These are phyloP conservation scores for Metschnikowia orientalis DNA, from an alignment of 805 yeast genomes.

Conservation along the genomic window DNA sequence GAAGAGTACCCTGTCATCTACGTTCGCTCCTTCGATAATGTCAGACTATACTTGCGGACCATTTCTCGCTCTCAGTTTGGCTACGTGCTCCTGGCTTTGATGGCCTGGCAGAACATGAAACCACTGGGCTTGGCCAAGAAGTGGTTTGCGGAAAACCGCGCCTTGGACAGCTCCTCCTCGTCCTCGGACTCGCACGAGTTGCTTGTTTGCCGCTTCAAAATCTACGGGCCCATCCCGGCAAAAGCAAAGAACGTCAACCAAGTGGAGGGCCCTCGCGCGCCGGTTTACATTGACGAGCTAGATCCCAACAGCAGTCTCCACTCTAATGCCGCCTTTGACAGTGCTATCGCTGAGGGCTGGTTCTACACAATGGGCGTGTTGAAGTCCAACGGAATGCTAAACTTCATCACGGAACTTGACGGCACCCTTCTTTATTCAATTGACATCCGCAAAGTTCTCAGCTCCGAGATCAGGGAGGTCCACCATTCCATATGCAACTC, in stretches of 20 bases:
- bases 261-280: slow-evolving; percentile 37
- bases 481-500: slow-evolving; percentile 60
- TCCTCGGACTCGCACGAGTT: slow-evolving; percentile 32
- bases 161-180: slow-evolving; percentile 20
- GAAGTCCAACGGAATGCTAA: slow-evolving; percentile 57
- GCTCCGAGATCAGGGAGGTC: slow-evolving; percentile 60
- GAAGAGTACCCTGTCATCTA: slow-evolving; percentile 38
- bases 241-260: slow-evolving; percentile 35
- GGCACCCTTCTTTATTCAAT: slow-evolving; percentile 58
- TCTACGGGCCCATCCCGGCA: slow-evolving; percentile 59
- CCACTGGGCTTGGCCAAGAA: slow-evolving; percentile 53
- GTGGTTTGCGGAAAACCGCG: slow-evolving; percentile 43
- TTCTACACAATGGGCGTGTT: slow-evolving; percentile 68
- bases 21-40: slow-evolving; percentile 38
- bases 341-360: slow-evolving; percentile 52
- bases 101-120: slow-evolving; percentile 55
- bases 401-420: slow-evolving; percentile 58
- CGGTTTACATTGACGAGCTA: slow-evolving; percentile 20
- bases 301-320: slow-evolving; percentile 3
- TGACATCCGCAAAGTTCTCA: slow-evolving; percentile 47
- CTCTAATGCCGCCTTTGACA: slow-evolving; percentile 4
- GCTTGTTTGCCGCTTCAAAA: slow-evolving; percentile 59
- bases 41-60: slow-evolving; percentile 34
- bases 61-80: slow-evolving; percentile 37
- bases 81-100: slow-evolving; percentile 39